Percentiles rank a stretch among this genome's conserved stretches.
phyloP scores from a whole-genome alignment of 768 basidiomycete genomes.

The Heimioporus sp. region DNA sequence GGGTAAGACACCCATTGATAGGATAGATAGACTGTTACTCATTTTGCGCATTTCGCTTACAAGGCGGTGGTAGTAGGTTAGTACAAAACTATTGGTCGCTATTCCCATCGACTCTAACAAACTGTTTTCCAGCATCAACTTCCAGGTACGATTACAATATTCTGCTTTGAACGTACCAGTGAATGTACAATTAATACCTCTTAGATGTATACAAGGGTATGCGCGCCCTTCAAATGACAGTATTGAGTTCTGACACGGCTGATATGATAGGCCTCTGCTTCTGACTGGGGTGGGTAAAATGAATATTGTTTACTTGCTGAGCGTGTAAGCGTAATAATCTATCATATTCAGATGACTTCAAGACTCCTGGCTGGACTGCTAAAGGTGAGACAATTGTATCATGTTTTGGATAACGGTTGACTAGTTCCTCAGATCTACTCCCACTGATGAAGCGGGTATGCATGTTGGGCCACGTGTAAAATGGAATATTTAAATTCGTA shows the following conservation, averaged over 20 bases:
- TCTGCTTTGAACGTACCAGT: background rate
- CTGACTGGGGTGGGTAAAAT: constrained; percentile 57
- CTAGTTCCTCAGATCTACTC: constrained; percentile 48
- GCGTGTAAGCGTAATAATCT: background rate
- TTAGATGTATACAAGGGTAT: constrained; percentile 64
- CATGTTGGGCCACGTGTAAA: background rate
- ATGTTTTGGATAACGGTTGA: background rate
- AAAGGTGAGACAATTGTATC: constrained; percentile 40
- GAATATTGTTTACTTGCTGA: background rate
- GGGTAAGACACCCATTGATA: constrained; percentile 31
- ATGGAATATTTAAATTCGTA: background rate
- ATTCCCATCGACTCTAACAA: background rate
- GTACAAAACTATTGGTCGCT: background rate
- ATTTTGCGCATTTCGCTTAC: background rate
- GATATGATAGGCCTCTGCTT: constrained; percentile 54
- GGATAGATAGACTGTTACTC: background rate
- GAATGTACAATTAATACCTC: background rate
- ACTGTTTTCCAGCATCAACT: constrained; percentile 56
- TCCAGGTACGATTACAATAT: constrained; percentile 37
- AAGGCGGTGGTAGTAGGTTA: constrained; percentile 57
- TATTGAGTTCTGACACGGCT: background rate
- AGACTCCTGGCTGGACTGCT: constrained; percentile 65
- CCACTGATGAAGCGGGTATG: constrained; percentile 68
- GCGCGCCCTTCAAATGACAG: background rate
- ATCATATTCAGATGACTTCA: constrained; percentile 58